A percentile compares a stretch with the other conserved stretches of the same genome.
These are phyloP conservation scores for Tephrocybe sp. DNA, from an alignment of 768 basidiomycete species.

Conservation along the genomic window DNA sequence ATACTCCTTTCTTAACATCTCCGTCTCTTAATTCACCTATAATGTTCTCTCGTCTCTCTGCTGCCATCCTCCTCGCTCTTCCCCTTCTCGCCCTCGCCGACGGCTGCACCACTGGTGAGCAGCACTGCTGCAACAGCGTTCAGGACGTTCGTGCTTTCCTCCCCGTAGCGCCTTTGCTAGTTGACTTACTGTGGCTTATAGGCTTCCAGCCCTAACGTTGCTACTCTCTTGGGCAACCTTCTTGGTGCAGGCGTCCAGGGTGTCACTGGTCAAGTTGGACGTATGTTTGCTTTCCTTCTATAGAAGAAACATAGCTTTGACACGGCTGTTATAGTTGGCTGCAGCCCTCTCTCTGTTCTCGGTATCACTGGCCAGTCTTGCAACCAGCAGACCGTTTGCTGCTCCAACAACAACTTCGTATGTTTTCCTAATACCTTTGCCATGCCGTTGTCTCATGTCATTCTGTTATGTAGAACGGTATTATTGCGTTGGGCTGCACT, in stretches of 20 bases:
- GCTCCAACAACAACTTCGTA: not conserved
- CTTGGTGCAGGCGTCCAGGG: not conserved
- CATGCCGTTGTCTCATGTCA: not conserved
- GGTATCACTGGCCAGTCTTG: not conserved
- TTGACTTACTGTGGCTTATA: not conserved
- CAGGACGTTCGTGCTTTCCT: not conserved
- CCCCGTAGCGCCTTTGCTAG: no score
- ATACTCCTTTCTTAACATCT: not conserved
- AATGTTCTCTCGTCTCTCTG: slow-evolving; percentile 3
- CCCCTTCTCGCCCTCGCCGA: not conserved
- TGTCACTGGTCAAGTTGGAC: not conserved
- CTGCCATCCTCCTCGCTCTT: not conserved
- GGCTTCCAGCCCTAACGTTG: not conserved
- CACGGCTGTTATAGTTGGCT: not conserved
- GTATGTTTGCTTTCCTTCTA: not conserved
- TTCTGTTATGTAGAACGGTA: not conserved
- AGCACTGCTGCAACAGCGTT: not conserved
- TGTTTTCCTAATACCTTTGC: not conserved
- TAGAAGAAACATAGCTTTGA: not conserved
- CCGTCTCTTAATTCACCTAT: not conserved
- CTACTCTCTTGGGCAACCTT: not conserved
- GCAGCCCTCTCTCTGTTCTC: not conserved
- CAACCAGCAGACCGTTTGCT: not conserved
- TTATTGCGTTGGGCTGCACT: slow-evolving; percentile 2
- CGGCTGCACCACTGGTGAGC: not conserved